Evolutionary conservation across 2,329 filamentous ascomycete genomes (phyloP), one percentile per base, ranked within the genome.

Genomic region (Byssothecium circinans): DNA sequence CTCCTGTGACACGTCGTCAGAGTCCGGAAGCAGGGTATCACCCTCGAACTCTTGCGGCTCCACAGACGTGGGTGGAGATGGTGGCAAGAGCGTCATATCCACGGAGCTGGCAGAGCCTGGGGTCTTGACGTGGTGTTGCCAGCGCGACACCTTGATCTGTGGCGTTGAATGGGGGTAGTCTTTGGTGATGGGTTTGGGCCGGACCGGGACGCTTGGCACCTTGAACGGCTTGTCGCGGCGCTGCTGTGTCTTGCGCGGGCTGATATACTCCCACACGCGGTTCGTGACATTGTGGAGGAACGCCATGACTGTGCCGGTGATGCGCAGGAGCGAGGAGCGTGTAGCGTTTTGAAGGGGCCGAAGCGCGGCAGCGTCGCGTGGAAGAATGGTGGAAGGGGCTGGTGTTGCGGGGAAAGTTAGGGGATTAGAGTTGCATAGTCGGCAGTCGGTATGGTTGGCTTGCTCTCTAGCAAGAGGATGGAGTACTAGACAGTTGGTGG

Each of bases 241-340:
- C 47, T 68, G 56, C 37, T 65, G 58, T 8, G 68, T 68, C 57
- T 75, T 75, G 38, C 63, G 62, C 10, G 74, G 74, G 42, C 72
- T 74, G 41, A 76, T 61, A 49, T 70, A 74, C 47, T 64, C 63
- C 73, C 72, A 75, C 46, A 77, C 59, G 39, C 60, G 61, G 40
- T 68, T 62, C 8, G 70, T 66, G 6, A 75, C 54, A 34, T 57
- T 48, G 43, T 57, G 55, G 19, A 71, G 50, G 38, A 68, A 62
- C 8, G 62, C 59, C 68, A 71, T 71, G 36, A 22, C 50, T 19
- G 44, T 17, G 22, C 12, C 14, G 10, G 23, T 25, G n/a, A 22
- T 25, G 15, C 8, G 15, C 5, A 29, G 23, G 15, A 32, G 43
- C 33, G 38, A 15, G 8, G 8, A 8, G 14, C 41, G 34, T 33